Evolutionary conservation across 2,329 filamentous ascomycete species (phyloP).

Genomic region (Colletotrichum abscissum): DNA sequence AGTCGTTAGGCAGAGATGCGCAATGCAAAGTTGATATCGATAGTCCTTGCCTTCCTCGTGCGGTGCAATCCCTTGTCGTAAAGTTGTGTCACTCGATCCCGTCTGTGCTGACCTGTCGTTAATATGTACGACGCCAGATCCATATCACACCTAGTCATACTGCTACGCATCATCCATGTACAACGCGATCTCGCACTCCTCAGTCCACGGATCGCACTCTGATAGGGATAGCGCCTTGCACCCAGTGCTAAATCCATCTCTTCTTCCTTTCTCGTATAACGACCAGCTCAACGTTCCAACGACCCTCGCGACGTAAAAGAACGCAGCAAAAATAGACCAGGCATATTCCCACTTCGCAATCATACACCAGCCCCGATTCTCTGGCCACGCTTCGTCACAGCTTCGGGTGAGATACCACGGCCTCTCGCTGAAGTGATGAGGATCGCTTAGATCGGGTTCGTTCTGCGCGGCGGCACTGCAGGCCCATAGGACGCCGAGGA

Average conservation of each 20-base stretch:
- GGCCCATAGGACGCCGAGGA: constrained; percentile 43
- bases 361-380: background rate
- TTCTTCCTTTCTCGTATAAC: background rate
- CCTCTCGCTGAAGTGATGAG: constrained; percentile 38
- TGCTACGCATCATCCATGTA: background rate
- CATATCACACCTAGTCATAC: background rate
- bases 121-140: background rate
- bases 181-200: background rate
- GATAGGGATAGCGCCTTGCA: background rate
- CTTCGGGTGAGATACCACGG: constrained; percentile 42
- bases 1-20: background rate
- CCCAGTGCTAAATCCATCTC: background rate
- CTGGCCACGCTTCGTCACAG: constrained; percentile 31
- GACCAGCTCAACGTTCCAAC: background rate
- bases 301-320: background rate
- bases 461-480: constrained; percentile 37
- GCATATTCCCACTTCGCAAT: background rate
- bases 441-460: constrained; percentile 41
- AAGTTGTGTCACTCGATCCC: background rate
- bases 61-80: background rate
- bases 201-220: background rate
- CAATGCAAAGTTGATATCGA: background rate
- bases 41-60: background rate
- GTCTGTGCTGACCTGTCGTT: background rate
- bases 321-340: background rate